Percentiles rank a stretch among this genome's conserved stretches.
phyloP scores from a whole-genome alignment of 1,284 basidiomycete genomes.

The Leccinum pachyderme region DNA sequence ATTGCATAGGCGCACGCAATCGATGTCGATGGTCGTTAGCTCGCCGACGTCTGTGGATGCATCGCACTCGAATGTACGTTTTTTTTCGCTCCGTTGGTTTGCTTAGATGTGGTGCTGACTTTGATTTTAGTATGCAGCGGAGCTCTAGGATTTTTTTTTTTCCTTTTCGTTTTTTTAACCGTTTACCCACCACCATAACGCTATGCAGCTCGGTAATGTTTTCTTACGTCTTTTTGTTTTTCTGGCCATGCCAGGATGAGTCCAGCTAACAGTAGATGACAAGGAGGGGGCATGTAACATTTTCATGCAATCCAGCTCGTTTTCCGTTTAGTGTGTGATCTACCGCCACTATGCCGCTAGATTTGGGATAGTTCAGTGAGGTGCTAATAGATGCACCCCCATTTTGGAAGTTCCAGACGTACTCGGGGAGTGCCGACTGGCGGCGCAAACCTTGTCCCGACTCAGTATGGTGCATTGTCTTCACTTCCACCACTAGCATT shows the following conservation, averaged over 20 bases:
- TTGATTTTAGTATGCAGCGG: constrained; percentile 23
- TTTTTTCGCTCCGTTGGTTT: neutral
- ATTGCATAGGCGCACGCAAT: constrained; percentile 26
- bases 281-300: constrained; percentile 18
- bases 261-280: constrained; percentile 3
- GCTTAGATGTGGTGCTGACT: constrained; percentile 3
- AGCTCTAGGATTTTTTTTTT: constrained; percentile 15
- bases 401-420: too few species aligned
- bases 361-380: neutral
- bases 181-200: constrained; percentile 4
- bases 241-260: constrained; percentile 1
- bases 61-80: constrained; percentile 19
- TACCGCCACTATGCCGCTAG: neutral
- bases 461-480: too few species aligned
- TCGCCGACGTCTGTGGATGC: constrained; percentile 16
- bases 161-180: neutral
- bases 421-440: too few species aligned
- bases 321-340: constrained; percentile 1
- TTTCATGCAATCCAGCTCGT: constrained; percentile 11
- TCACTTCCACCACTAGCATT: too few species aligned
- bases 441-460: too few species aligned
- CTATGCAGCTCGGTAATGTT: constrained; percentile 4
- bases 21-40: constrained; percentile 31
- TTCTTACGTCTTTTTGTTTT: neutral
- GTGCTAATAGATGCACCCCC: too few species aligned